These are phyloP conservation scores for Aleurites moluccanus DNA, from an alignment of 441 rosid genomes.

Conservation along the genomic window DNA sequence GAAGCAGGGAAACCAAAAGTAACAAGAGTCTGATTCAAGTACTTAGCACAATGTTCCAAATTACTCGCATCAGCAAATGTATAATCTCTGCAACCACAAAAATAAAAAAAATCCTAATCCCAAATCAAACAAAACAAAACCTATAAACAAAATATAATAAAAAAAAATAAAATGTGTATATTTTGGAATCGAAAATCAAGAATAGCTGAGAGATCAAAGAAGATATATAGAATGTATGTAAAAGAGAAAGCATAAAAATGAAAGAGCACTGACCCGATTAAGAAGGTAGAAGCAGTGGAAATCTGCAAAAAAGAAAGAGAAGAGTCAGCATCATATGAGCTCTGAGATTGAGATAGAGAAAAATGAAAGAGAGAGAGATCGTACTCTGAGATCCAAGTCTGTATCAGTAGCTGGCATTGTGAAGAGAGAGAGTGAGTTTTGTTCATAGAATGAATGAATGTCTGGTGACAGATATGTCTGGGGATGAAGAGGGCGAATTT, in stretches of 20 bases:
- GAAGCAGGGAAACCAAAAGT: constrained; percentile 96
- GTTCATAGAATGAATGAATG: too few relatives aligned
- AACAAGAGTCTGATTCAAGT: constrained; percentile 91
- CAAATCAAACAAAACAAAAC: neutral
- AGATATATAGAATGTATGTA: neutral
- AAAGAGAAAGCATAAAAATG: neutral
- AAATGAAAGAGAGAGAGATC: constrained; percentile 28
- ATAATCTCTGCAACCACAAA: constrained; percentile 46
- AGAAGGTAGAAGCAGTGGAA: constrained; percentile 38
- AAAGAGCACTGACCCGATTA: constrained; percentile 45
- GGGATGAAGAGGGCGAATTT: too few relatives aligned
- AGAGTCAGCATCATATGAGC: neutral
- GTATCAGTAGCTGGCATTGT: constrained; percentile 53
- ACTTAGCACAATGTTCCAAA: constrained; percentile 90
- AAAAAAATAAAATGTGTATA: neutral
- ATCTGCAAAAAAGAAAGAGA: constrained; percentile 25
- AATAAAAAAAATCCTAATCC: neutral
- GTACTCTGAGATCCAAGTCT: constrained; percentile 56
- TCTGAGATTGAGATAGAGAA: neutral
- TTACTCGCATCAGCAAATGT: constrained; percentile 71
- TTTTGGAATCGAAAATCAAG: neutral
- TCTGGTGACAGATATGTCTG: too few relatives aligned
- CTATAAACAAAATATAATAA: neutral
- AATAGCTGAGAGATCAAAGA: neutral
- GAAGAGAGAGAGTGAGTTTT: constrained; percentile 8